Evolutionary conservation across 202 grass and related monocot genomes (phyloP).

Genomic region (Brachypodium distachyon): DNA sequence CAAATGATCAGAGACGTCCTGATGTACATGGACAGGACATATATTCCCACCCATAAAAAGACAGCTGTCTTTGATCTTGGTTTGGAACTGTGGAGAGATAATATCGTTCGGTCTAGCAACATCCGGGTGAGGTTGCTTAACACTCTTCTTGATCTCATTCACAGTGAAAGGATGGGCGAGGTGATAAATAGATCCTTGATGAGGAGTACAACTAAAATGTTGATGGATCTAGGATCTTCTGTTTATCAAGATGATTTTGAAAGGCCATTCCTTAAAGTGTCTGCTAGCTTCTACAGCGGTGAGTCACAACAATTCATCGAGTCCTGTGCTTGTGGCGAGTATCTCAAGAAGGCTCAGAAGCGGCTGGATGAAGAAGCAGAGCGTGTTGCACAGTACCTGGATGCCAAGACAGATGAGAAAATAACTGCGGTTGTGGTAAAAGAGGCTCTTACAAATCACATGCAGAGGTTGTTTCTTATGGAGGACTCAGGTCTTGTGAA

Average conservation of each 20-base stretch:
- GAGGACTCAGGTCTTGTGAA: slow-evolving; percentile 65
- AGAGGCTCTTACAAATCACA: slow-evolving; percentile 58
- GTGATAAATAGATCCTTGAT: slow-evolving; percentile 59
- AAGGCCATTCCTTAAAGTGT: slow-evolving; percentile 44
- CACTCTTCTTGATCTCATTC: slow-evolving; percentile 50
- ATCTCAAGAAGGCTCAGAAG: slow-evolving; percentile 57
- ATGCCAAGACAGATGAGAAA: slow-evolving; percentile 46
- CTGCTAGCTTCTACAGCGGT: slow-evolving; percentile 56
- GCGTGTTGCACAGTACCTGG: slow-evolving; percentile 49
- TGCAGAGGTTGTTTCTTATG: slow-evolving; percentile 57
- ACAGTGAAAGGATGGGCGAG: slow-evolving; percentile 53
- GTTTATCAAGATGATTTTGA: slow-evolving; percentile 64
- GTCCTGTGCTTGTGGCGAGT: slow-evolving; percentile 53
- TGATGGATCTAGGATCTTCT: slow-evolving; percentile 46
- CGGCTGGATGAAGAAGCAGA: slow-evolving; percentile 53
- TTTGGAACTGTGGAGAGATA: slow-evolving; percentile 49
- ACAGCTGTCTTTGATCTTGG: slow-evolving; percentile 55
- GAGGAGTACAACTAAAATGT: slow-evolving; percentile 54
- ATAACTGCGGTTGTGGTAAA: slow-evolving; percentile 48
- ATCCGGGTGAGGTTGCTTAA: slow-evolving; percentile 37
- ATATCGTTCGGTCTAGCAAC: slow-evolving; percentile 30
- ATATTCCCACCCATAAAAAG: slow-evolving; percentile 24
- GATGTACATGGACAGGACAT: slow-evolving; percentile 70
- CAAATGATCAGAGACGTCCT: slow-evolving; percentile 62
- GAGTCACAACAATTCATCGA: slow-evolving; percentile 64